These are phyloP conservation scores for Cryphonectria carpinicola DNA, from an alignment of 2,329 filamentous ascomycete species.

Conservation along the genomic window DNA sequence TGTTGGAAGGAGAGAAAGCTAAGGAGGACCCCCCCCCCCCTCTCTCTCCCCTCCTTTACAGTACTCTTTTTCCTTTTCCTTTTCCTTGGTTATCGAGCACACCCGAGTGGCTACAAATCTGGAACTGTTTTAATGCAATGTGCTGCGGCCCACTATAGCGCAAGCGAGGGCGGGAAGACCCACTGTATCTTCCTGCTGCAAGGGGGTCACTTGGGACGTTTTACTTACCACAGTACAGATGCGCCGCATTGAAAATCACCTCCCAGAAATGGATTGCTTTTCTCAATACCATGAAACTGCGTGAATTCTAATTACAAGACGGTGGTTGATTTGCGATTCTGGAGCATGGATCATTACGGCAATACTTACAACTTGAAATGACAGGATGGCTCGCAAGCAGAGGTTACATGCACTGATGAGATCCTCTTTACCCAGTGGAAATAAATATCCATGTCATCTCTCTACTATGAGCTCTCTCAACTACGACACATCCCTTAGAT, in stretches of 20 bases:
- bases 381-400: background rate
- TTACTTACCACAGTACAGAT: background rate
- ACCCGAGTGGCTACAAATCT: background rate
- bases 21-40: too few relatives aligned
- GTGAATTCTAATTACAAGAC: too few relatives aligned
- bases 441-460: background rate
- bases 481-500: background rate
- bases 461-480: background rate
- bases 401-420: background rate
- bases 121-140: constrained; percentile 5
- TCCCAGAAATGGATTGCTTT: background rate
- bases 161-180: background rate
- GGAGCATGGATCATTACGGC: background rate
- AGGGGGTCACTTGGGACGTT: background rate
- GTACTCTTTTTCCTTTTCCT: background rate
- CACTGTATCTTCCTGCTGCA: background rate
- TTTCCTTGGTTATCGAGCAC: background rate
- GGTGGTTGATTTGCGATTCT: background rate
- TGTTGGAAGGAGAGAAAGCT: background rate
- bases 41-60: too few relatives aligned
- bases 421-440: background rate
- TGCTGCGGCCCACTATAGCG: background rate
- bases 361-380: background rate
- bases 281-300: background rate
- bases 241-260: background rate